phyloP scores from a whole-genome alignment of 139 green algal genomes.

The Picochlorum sp. region DNA sequence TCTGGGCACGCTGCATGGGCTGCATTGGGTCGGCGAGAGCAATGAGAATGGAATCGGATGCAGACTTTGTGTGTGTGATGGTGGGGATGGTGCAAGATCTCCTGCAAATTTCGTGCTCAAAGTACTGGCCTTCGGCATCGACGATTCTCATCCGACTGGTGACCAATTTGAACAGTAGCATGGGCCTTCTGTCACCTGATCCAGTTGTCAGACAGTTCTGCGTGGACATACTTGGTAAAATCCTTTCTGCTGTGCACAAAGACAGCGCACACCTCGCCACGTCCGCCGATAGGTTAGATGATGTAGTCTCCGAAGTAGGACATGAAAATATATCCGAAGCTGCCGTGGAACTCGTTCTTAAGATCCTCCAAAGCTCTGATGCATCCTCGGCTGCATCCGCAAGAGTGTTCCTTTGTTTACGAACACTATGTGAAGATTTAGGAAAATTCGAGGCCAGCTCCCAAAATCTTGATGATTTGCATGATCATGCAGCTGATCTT shows the following conservation, averaged over 20 bases:
- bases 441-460: too few relatives aligned
- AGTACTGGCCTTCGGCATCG: constrained; percentile 60
- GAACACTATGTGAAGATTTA: not conserved
- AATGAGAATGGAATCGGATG: constrained; percentile 26
- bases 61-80: constrained; percentile 42
- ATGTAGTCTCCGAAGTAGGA: not conserved
- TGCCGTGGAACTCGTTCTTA: not conserved
- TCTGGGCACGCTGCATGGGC: not conserved
- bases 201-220: constrained; percentile 33
- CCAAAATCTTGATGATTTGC: too few relatives aligned
- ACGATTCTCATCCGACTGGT: constrained; percentile 55
- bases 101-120: constrained; percentile 35
- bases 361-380: not conserved
- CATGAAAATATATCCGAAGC: not conserved
- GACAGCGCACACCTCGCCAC: not conserved
- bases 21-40: not conserved
- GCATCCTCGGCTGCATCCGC: not conserved
- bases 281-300: not conserved
- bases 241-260: constrained; percentile 33
- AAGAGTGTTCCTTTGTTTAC: not conserved
- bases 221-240: constrained; percentile 52
- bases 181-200: constrained; percentile 21
- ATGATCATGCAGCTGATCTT: too few relatives aligned
- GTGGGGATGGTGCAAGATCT: constrained; percentile 57
- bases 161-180: constrained; percentile 20